Percentiles rank a stretch among this genome's conserved stretches.
These are phyloP conservation scores for Globisporangium spinosum DNA, from an alignment of 352 stramenopile genomes.

Conservation along the genomic window DNA sequence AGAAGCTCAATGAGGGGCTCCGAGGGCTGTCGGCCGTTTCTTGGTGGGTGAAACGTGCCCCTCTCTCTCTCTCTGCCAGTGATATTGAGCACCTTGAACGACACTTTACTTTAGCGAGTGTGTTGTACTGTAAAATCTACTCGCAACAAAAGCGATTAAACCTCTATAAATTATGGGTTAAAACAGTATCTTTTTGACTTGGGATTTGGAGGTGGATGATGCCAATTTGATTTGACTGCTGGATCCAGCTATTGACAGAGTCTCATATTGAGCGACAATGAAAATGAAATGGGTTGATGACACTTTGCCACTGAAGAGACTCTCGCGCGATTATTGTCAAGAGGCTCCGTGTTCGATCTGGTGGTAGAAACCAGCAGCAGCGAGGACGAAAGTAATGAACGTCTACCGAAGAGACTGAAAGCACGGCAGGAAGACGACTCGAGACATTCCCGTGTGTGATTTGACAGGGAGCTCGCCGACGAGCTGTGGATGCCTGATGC, in stretches of 20 bases:
- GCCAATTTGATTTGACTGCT: neutral
- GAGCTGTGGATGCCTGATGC: too few species aligned
- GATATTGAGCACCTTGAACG: neutral
- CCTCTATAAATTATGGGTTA: neutral
- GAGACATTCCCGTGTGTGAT: too few species aligned
- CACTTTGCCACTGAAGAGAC: neutral
- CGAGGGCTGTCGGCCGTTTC: neutral
- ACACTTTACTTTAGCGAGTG: neutral
- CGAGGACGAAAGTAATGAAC: too few species aligned
- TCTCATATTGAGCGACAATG: neutral
- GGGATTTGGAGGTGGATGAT: neutral
- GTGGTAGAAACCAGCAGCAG: too few species aligned
- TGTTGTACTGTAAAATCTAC: neutral
- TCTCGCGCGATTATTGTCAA: too few species aligned
- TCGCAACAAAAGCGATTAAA: neutral
- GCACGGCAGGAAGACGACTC: too few species aligned
- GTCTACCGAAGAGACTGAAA: too few species aligned
- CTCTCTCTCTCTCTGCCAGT: neutral
- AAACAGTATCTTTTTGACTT: neutral
- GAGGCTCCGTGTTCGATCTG: too few species aligned
- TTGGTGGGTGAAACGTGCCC: neutral
- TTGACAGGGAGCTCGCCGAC: too few species aligned
- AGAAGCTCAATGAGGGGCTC: neutral
- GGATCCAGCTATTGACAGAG: neutral
- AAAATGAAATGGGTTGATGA: neutral